Evolutionary conservation across 2,329 filamentous ascomycete species (phyloP).

Genomic region (Cadophora malorum): DNA sequence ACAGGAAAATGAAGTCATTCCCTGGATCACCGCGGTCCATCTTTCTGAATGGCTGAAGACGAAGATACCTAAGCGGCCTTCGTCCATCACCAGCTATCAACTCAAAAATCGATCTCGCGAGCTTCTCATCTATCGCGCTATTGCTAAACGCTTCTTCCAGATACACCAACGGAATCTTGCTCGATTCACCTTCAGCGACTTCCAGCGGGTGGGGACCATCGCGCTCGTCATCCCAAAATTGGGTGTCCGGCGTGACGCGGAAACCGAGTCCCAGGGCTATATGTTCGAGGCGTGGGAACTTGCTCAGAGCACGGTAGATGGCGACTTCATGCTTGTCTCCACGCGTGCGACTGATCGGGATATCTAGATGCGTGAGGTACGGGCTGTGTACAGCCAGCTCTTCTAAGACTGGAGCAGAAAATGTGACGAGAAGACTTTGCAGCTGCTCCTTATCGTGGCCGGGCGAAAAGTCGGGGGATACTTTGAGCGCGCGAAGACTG

Average conservation of each 20-base stretch:
- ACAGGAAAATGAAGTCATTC: background rate
- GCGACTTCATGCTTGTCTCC: background rate
- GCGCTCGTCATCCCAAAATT: background rate
- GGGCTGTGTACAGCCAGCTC: background rate
- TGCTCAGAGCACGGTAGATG: background rate
- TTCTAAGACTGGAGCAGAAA: conserved; percentile 3
- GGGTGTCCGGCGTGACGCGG: background rate
- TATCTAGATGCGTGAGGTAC: background rate
- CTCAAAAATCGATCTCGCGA: background rate
- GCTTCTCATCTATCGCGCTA: background rate
- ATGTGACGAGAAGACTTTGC: background rate
- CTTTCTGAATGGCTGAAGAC: background rate
- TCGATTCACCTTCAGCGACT: background rate
- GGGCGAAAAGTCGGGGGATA: background rate
- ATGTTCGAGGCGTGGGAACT: background rate
- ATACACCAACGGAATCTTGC: conserved; percentile 1
- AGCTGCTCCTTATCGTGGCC: background rate
- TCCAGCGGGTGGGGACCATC: background rate
- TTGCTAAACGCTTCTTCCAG: background rate
- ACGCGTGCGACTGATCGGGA: background rate
- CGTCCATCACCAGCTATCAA: background rate
- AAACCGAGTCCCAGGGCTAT: conserved; percentile 1
- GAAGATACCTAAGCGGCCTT: background rate
- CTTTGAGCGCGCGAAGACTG: background rate
- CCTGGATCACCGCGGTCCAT: background rate